These are phyloP conservation scores for Dalbergia oliveri DNA, from an alignment of 306 rosid species.

Conservation along the genomic window DNA sequence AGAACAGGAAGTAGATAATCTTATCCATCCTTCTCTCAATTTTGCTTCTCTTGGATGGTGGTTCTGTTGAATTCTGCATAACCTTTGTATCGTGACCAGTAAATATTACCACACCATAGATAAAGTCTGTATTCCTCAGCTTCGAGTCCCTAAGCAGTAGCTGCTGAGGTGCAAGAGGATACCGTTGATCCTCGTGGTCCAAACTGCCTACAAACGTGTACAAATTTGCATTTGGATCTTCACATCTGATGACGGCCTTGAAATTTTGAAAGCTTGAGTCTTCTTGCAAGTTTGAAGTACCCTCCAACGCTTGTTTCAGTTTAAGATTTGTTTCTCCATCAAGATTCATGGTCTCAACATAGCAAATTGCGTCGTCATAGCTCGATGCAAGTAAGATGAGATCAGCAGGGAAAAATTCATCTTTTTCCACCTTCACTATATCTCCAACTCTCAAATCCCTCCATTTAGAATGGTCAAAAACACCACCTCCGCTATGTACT, in stretches of 20 bases:
- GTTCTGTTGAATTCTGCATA: slow-evolving; percentile 90
- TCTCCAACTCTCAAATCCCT: slow-evolving; percentile 92
- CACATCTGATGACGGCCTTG: slow-evolving; percentile 81
- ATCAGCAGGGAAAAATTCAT: slow-evolving; percentile 96
- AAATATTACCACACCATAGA: slow-evolving; percentile 91
- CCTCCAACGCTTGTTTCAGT: slow-evolving; percentile 80
- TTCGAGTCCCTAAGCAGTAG: slow-evolving; percentile 96
- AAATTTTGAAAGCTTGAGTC: slow-evolving; percentile 69
- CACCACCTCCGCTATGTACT: slow-evolving; percentile 70
- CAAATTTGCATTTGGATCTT: slow-evolving; percentile 97
- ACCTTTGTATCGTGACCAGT: slow-evolving; percentile 97
- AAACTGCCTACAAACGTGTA: slow-evolving; percentile 84
- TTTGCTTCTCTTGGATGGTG: slow-evolving; percentile 98
- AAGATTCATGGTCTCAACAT: slow-evolving; percentile 93
- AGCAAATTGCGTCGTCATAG: slow-evolving; percentile 90
- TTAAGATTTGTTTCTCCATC: slow-evolving; percentile 98
- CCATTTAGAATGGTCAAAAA: slow-evolving; percentile 76
- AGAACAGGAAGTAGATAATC: slow-evolving; percentile 74
- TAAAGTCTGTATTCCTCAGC: slow-evolving; percentile 93
- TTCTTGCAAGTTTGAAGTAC: slow-evolving; percentile 75
- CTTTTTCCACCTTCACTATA: slow-evolving; percentile 88
- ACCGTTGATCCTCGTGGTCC: slow-evolving; percentile 68
- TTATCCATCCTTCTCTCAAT: slow-evolving; percentile 92
- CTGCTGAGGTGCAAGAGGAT: slow-evolving; percentile 93
- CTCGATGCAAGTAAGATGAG: slow-evolving; percentile 89